Conservation (phyloP, 352 stramenopile species). For the Pythium volutum region DNA sequence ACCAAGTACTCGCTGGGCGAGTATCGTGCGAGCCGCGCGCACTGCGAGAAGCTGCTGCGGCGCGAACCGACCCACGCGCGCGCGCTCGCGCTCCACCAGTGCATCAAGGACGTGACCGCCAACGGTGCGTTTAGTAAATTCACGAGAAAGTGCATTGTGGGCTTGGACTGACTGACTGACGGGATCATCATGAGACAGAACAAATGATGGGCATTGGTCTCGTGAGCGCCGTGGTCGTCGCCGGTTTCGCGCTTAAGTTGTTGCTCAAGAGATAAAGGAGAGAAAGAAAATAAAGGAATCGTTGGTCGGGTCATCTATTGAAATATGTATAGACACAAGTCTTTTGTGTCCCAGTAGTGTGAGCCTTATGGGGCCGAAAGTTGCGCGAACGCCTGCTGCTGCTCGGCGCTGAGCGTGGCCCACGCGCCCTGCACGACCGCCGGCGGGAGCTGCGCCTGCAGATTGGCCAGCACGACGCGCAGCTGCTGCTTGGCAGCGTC, state of each 20-base stretch:
- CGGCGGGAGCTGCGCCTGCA: conserved; percentile 66
- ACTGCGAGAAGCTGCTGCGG: conserved; percentile 74
- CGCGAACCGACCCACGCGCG: conserved; percentile 71
- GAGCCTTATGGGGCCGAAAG: conserved; percentile 23
- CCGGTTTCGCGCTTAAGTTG: conserved; percentile 67
- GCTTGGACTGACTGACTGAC: neutral
- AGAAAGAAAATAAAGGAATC: neutral
- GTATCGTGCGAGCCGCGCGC: conserved; percentile 58
- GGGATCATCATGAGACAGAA: conserved; percentile 31
- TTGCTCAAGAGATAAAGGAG: conserved; percentile 63
- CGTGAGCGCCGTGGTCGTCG: conserved; percentile 66
- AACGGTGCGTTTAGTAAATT: conserved; percentile 56
- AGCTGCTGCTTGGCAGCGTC: conserved; percentile 58
- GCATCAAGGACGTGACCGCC: conserved; percentile 65
- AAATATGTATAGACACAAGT: too few species aligned
- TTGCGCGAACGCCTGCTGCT: conserved; percentile 68
- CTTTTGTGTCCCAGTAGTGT: too few species aligned
- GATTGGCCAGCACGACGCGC: conserved; percentile 49
- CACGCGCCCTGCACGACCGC: conserved; percentile 64
- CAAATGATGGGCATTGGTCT: conserved; percentile 65
- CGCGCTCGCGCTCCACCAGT: conserved; percentile 68
- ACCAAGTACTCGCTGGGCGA: conserved; percentile 69
- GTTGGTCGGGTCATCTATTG: neutral
- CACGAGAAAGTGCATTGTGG: neutral
- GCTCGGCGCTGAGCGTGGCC: conserved; percentile 60